Conservation (phyloP, 108 stramenopile genomes). For the Mayamaea pseudoterrestris region DNA sequence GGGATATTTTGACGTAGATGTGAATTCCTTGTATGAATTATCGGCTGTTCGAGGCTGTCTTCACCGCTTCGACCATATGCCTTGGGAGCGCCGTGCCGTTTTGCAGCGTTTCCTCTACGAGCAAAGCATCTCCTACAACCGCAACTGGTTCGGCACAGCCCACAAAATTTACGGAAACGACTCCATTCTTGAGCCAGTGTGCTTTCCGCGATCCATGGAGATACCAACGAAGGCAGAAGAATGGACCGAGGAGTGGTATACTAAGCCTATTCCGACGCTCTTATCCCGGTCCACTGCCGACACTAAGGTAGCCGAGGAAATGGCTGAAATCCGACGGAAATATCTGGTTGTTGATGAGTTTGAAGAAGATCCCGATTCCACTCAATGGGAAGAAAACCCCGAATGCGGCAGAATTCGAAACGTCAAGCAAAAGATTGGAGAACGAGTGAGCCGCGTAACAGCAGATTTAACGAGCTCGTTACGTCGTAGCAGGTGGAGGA, state of each 20-base stretch:
- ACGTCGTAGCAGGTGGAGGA: conserved; percentile 65
- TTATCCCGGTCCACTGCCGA: no score
- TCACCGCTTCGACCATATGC: conserved; percentile 28
- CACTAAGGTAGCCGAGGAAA: background rate
- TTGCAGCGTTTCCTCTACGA: conserved; percentile 67
- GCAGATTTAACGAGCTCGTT: conserved; percentile 56
- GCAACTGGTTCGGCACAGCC: conserved; percentile 70
- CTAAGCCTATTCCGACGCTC: no score
- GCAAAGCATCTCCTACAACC: conserved; percentile 44
- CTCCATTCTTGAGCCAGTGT: conserved; percentile 36
- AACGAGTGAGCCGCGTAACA: conserved; percentile 54
- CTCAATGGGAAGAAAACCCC: conserved; percentile 37
- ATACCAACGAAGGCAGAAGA: conserved; percentile 49
- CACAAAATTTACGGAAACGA: conserved; percentile 33
- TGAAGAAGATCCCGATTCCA: conserved; percentile 17
- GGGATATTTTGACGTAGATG: conserved; percentile 53
- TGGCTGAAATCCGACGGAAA: conserved; percentile 3
- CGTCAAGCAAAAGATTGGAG: conserved; percentile 50
- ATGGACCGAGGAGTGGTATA: conserved; percentile 74
- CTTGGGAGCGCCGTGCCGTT: conserved; percentile 72
- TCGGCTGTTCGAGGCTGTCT: conserved; percentile 23
- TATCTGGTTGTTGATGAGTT: no score
- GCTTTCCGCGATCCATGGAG: conserved; percentile 56
- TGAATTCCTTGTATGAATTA: conserved; percentile 61
- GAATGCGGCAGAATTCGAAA: conserved; percentile 56